Percentiles rank a stretch among this genome's conserved stretches.
Conservation (phyloP, 2,329 filamentous ascomycete genomes). For the Amauroascus niger region DNA sequence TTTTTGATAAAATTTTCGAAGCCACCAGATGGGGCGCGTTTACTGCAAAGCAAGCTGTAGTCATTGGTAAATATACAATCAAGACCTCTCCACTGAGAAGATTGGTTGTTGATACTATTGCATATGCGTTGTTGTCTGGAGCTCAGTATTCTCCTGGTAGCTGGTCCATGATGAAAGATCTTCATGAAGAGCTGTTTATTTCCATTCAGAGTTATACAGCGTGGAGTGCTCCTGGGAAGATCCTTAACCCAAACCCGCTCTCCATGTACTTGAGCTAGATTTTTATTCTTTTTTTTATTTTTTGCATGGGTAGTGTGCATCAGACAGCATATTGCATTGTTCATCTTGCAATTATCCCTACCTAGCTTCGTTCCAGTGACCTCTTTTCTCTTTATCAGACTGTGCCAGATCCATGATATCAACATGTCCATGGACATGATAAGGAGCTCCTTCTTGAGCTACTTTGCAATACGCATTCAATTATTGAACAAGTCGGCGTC, state of each 20-base stretch:
- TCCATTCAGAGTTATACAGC: not conserved
- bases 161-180: constrained; percentile 4
- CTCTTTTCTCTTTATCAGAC: no score
- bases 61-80: constrained; percentile 9
- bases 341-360: no score
- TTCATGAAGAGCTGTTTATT: constrained; percentile 10
- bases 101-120: constrained; percentile 13
- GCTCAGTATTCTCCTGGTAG: not conserved
- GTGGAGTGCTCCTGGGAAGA: not conserved
- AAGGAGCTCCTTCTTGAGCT: no score
- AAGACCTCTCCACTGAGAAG: constrained; percentile 6
- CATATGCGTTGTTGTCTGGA: constrained; percentile 6
- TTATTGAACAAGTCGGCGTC: no score
- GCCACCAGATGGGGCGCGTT: not conserved
- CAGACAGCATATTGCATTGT: no score
- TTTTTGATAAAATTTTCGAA: constrained; percentile 10
- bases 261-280: not conserved
- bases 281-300: no score
- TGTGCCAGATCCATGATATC: no score
- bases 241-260: not conserved
- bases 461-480: no score
- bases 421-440: no score
- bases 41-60: constrained; percentile 9
- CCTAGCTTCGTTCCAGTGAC: no score
- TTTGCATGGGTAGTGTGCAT: no score